Evolutionary conservation across 352 stramenopile species (phyloP).

Genomic region (Phytophthora constricta): DNA sequence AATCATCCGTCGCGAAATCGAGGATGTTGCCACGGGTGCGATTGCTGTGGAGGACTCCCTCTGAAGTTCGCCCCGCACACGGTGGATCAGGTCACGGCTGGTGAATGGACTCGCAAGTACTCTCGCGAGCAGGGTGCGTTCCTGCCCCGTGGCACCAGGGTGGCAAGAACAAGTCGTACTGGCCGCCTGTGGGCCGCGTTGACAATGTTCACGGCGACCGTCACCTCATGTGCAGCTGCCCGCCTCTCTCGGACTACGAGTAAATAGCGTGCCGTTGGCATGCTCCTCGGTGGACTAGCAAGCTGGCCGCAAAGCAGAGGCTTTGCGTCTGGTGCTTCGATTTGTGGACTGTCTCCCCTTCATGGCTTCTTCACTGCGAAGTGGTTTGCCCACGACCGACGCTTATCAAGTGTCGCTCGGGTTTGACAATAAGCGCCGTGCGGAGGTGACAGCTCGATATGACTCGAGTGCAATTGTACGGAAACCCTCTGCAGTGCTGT

Average conservation of each 20-base stretch:
- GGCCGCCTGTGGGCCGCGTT: constrained; percentile 96
- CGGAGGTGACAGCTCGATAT: constrained; percentile 15
- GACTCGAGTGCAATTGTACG: constrained; percentile 15
- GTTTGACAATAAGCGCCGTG: constrained; percentile 24
- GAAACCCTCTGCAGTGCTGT: constrained; percentile 23
- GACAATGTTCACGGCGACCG: constrained; percentile 99
- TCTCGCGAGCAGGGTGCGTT: constrained; percentile 94
- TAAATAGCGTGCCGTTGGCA: constrained; percentile 35
- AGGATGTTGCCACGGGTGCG: constrained; percentile 94
- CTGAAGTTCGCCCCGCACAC: constrained; percentile 98
- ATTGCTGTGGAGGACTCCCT: constrained; percentile 93
- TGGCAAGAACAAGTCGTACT: constrained; percentile 97
- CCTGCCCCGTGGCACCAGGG: constrained; percentile 93
- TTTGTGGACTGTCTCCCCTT: constrained; percentile 20
- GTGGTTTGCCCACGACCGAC: constrained; percentile 31
- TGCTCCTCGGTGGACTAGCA: constrained; percentile 12
- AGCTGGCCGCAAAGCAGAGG: constrained; percentile 23
- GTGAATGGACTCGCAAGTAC: constrained; percentile 96
- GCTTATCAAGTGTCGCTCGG: constrained; percentile 26
- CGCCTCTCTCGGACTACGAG: constrained; percentile 95
- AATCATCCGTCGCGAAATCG: constrained; percentile 97
- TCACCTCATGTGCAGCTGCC: constrained; percentile 98
- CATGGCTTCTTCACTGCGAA: constrained; percentile 26
- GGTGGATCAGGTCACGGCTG: constrained; percentile 92
- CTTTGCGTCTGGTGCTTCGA: constrained; percentile 33